These are phyloP conservation scores for Cladorrhinum samala DNA, from an alignment of 495 filamentous ascomycete genomes.

Conservation along the genomic window DNA sequence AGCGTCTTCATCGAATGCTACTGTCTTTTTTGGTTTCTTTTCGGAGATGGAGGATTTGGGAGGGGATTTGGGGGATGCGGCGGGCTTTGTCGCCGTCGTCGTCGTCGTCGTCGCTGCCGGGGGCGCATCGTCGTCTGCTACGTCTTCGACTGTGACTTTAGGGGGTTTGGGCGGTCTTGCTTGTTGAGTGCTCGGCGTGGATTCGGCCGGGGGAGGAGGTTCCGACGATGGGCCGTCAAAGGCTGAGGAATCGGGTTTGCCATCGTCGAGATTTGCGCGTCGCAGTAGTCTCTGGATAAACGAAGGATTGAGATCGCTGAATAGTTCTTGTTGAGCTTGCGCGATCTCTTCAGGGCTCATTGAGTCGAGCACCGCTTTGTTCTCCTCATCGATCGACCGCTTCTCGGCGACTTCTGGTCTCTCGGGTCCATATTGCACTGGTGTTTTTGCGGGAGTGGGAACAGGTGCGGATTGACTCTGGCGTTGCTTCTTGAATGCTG, in stretches of 20 bases:
- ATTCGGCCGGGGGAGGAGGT: background rate
- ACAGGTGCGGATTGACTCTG: slow-evolving; percentile 17
- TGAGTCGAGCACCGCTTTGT: slow-evolving; percentile 60
- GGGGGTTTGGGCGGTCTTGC: slow-evolving; percentile 15
- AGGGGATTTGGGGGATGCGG: slow-evolving; percentile 16
- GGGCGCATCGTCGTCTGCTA: slow-evolving; percentile 3
- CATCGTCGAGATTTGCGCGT: slow-evolving; percentile 71
- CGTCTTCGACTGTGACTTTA: slow-evolving; percentile 16
- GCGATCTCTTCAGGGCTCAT: slow-evolving; percentile 84
- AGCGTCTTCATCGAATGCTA: slow-evolving; percentile 18
- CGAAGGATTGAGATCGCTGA: slow-evolving; percentile 59
- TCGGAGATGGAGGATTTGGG: slow-evolving; percentile 19
- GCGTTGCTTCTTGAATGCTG: slow-evolving; percentile 71
- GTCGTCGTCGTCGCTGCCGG: slow-evolving; percentile 6
- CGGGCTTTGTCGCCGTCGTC: slow-evolving; percentile 20
- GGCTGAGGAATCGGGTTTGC: slow-evolving; percentile 22
- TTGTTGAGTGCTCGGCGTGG: slow-evolving; percentile 11
- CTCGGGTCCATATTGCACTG: background rate
- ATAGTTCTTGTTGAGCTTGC: slow-evolving; percentile 65
- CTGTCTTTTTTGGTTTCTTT: background rate
- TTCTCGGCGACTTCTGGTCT: slow-evolving; percentile 48
- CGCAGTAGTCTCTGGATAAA: slow-evolving; percentile 71
- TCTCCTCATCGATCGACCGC: slow-evolving; percentile 71
- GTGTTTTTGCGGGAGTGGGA: background rate
- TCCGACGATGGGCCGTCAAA: slow-evolving; percentile 24